These are phyloP conservation scores for Magnolia sinica DNA, from an alignment of 164 flowering plant genomes.

Conservation along the genomic window DNA sequence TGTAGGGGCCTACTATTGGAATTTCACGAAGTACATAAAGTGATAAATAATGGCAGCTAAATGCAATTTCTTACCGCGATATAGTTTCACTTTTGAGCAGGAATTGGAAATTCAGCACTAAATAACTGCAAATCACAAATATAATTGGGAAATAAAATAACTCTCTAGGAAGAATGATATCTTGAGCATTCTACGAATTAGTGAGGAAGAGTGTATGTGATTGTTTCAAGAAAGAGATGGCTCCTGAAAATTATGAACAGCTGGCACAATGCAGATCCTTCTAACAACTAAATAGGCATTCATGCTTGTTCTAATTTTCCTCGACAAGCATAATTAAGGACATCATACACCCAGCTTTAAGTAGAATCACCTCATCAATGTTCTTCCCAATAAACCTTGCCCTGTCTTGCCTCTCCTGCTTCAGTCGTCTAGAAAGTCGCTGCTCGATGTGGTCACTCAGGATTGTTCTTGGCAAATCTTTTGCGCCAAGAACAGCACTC, in stretches of 20 bases:
- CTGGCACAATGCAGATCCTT: background rate
- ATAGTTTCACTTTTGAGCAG: background rate
- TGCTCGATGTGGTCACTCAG: constrained; percentile 97
- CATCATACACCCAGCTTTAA: background rate
- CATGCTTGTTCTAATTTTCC: background rate
- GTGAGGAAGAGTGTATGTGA: no score
- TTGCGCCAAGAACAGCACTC: constrained; percentile 99
- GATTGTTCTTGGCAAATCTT: constrained; percentile 91
- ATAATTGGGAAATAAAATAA: no score
- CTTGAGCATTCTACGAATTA: no score
- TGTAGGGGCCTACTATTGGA: no score
- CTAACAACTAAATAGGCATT: background rate
- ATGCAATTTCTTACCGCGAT: background rate
- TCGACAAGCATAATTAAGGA: background rate
- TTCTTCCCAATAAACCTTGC: constrained; percentile 72
- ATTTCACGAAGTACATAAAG: no score
- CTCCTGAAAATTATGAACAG: background rate
- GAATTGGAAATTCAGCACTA: background rate
- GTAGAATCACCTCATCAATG: constrained; percentile 64
- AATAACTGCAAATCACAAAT: background rate
- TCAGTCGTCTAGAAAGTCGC: constrained; percentile 59
- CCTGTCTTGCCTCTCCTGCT: constrained; percentile 83
- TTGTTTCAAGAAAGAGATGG: no score
- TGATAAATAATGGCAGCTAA: no score
- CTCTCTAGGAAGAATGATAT: no score